These are phyloP conservation scores for Eremothecium cymbalariae DNA, from an alignment of 1,139 yeast genomes.

Conservation along the genomic window DNA sequence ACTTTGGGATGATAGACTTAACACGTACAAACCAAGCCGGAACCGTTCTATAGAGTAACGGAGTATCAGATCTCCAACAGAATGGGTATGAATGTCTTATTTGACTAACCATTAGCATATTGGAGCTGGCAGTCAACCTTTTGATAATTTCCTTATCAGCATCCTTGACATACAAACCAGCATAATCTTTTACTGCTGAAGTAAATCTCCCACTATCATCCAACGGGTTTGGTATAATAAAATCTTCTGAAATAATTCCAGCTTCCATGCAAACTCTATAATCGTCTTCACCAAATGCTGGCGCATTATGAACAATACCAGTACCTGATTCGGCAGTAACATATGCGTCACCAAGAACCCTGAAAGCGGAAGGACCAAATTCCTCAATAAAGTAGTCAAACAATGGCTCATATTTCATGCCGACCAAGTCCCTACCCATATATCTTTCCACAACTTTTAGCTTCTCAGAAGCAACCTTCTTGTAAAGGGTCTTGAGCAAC, in stretches of 20 bases:
- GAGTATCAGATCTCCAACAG: slow-evolving; percentile 99
- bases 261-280: slow-evolving; percentile 67
- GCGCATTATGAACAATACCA: slow-evolving; percentile 97
- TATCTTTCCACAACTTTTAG: slow-evolving; percentile 73
- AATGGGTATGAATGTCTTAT: slow-evolving; percentile 94
- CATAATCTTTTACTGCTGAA: slow-evolving; percentile 59
- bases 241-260: slow-evolving; percentile 64
- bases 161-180: slow-evolving; percentile 85
- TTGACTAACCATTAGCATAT: slow-evolving; percentile 69
- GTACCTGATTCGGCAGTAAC: slow-evolving; percentile 96
- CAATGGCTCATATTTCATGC: slow-evolving; percentile 71
- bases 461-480: slow-evolving; percentile 88
- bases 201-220: slow-evolving; percentile 89
- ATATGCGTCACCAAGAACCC: slow-evolving; percentile 71
- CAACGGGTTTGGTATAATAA: slow-evolving; percentile 83
- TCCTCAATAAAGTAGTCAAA: slow-evolving; percentile 72
- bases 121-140: slow-evolving; percentile 67
- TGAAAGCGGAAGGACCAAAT: slow-evolving; percentile 71
- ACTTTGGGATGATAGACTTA: slow-evolving; percentile 75
- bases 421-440: slow-evolving; percentile 71
- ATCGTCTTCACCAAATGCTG: slow-evolving; percentile 99
- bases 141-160: slow-evolving; percentile 91
- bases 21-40: slow-evolving; percentile 99
- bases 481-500: slow-evolving; percentile 73
- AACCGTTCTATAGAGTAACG: slow-evolving; percentile 87